Base-by-base conservation (phyloP, 225 moss, liverwort and hornwort genomes). In the Physcomitrium patens region DNA sequence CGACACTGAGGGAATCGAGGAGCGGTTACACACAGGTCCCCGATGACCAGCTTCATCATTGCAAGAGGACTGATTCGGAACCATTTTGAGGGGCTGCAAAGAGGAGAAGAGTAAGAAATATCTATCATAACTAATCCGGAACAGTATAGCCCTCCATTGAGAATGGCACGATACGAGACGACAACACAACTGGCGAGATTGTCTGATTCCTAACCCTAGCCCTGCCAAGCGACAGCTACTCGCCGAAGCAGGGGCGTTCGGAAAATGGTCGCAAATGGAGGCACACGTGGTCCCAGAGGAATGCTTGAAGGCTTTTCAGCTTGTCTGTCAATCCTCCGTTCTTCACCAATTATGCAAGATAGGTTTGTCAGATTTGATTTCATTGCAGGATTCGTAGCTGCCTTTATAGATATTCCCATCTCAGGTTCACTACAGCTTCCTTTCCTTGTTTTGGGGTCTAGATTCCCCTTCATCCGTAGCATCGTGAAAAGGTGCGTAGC, bases 31-130 rank as follows among this genome's bases (percentile, higher is more conserved):
- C 59, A 60, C 16, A 49, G 54, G 67, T 22, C 76, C 67, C 67
- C 58, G 59, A 67, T 67, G 76, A 76, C 76, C 76, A 67, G 67
- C 67, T 67, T 67, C 48, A 67, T 76, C 76, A 76, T 76, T 41
- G 31, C 67, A 52, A 20, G 10, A 16, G 58, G 37, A 24, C 67
- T 27, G 48, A 4, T 1, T 37, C 43, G 24, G 0, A 9, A 43
- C 54, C 64, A 65, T 63, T 26, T 53, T 54, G 31, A 37, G 31
- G 31, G 31, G 31, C 74, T 12, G n/a, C 5, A 74, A 52, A 51
- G 24, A 53, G 23, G 41, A 63, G 63, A 20, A 52, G 23, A 63
- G 54, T 43, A 41, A 12, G 10, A 18, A 13, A 9, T 15, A 16
- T 65, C 45, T 37, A 37, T 37, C 47, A n/a, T 56, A 60, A 60